Evolutionary conservation across 495 filamentous ascomycete species (phyloP).

Genomic region (Podospora appendiculata): DNA sequence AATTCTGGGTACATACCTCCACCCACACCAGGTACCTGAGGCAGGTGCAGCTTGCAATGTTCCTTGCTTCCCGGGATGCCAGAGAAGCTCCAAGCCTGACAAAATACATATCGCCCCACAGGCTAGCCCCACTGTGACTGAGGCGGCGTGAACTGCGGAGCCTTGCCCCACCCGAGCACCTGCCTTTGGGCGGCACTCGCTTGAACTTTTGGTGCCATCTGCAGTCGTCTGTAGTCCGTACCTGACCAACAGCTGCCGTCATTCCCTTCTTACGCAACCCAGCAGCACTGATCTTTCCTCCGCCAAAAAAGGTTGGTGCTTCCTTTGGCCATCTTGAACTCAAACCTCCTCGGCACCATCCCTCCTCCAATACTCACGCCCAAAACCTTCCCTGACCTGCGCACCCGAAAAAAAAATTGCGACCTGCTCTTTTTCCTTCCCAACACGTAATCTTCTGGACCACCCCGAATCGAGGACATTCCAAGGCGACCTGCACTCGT

Average conservation of each 20-base stretch:
- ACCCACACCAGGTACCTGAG: too few relatives aligned
- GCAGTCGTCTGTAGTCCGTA: conserved; percentile 6
- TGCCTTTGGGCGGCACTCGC: conserved; percentile 17
- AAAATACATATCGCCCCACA: neutral
- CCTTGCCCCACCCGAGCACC: neutral
- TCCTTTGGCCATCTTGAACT: conserved; percentile 7
- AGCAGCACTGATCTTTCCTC: conserved; percentile 5
- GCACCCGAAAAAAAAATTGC: too few relatives aligned
- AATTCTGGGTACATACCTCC: too few relatives aligned
- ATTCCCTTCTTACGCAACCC: conserved; percentile 12
- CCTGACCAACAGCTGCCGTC: conserved; percentile 26
- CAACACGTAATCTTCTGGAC: neutral
- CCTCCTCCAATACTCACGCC: neutral
- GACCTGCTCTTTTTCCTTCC: neutral
- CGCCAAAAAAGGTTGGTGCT: conserved; percentile 18
- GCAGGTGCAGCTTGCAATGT: too few relatives aligned
- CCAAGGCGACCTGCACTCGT: conserved; percentile 31
- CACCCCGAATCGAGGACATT: conserved; percentile 7
- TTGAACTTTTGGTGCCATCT: conserved; percentile 12
- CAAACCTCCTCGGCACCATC: conserved; percentile 8
- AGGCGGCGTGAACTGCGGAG: neutral
- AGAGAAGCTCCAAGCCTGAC: too few relatives aligned
- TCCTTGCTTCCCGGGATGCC: too few relatives aligned
- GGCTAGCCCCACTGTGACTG: neutral
- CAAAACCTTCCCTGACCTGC: too few relatives aligned